Base-by-base conservation (phyloP, 2,329 filamentous ascomycete species). In the Ascochyta koolunga region DNA sequence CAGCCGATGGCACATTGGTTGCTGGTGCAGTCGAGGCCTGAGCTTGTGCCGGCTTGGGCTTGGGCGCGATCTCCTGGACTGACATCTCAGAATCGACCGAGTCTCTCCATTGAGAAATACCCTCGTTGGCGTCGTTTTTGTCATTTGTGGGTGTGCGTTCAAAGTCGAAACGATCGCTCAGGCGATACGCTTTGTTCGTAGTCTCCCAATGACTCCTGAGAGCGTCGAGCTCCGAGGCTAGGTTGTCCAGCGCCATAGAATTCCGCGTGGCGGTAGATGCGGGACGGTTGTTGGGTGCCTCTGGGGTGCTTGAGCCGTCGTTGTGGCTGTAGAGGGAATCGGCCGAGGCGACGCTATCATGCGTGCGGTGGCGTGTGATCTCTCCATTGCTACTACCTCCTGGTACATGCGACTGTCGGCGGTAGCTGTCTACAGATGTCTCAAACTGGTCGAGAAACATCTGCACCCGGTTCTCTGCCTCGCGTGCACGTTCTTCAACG, bases 381-480 rank as follows among this genome's bases (percentile, higher is more conserved):
- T 61, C 76, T 66, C 65, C 65, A 27, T 72, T 76, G 21, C 69
- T 45, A 76, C 71, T 59, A 8, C 55, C 59, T 5, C 54, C 64
- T 22, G 72, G 68, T 27, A 75, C 60, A 60, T 85, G 80, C 5
- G 84, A 85, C 65, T 86, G 91, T 35, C 95, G 89, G 50, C 95
- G 89, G 76, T 98, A 98, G 72, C 90, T 96, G 76, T 95, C 93
- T 15, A 99, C 95, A 4, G 91, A 96, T 35, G 87, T 86, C 75
- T 96, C 93, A 32, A 99, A 93, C 71, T 98, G 93, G 73, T 98
- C 92, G 11, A 99, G 86, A 43, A 99, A 86, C 68, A 96, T 84
- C 27, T 90, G 91, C 19, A 99, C 95, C 69, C 96, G 96, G 61
- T 90, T 87, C 78, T 99, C 95, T 1, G 95, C 95, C 72, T 97